These are phyloP conservation scores for Zygotorulaspora danielsina DNA, from an alignment of 805 yeast species.

Conservation along the genomic window DNA sequence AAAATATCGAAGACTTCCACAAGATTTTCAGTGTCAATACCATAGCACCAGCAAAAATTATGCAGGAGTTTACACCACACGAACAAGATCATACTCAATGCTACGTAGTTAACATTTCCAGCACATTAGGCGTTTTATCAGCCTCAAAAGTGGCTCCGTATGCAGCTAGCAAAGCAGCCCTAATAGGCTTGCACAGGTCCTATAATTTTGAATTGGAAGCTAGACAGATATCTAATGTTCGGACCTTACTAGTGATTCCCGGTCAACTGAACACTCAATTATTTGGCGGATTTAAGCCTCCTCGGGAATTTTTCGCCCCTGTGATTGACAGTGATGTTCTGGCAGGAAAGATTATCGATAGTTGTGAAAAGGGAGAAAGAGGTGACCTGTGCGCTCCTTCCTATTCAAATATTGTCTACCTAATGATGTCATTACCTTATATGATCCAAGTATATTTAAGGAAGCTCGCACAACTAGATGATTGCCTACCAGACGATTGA, in stretches of 20 bases:
- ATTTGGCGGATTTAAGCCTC: slow-evolving; percentile 75
- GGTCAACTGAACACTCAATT: slow-evolving; percentile 76
- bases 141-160: slow-evolving; percentile 76
- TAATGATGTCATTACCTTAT: slow-evolving; percentile 67
- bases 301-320: slow-evolving; percentile 74
- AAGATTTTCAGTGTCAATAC: slow-evolving; percentile 60
- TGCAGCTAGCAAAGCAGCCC: slow-evolving; percentile 83
- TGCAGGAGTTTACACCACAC: slow-evolving; percentile 59
- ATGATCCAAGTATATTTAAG: slow-evolving; percentile 43
- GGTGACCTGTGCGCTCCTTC: slow-evolving; percentile 71
- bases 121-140: slow-evolving; percentile 72
- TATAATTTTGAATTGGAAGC: slow-evolving; percentile 64
- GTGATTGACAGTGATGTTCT: slow-evolving; percentile 56
- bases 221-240: slow-evolving; percentile 46
- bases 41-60: slow-evolving; percentile 58
- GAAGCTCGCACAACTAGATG: slow-evolving; percentile 64
- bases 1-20: slow-evolving; percentile 51
- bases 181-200: slow-evolving; percentile 79
- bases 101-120: slow-evolving; percentile 71
- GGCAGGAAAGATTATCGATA: slow-evolving; percentile 51
- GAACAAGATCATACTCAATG: slow-evolving; percentile 55
- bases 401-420: slow-evolving; percentile 67
- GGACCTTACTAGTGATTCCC: slow-evolving; percentile 72
- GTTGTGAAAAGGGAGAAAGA: slow-evolving; percentile 56
- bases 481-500: slow-evolving; percentile 30